phyloP scores from a whole-genome alignment of 768 basidiomycete genomes.

The Mycena indigotica region DNA sequence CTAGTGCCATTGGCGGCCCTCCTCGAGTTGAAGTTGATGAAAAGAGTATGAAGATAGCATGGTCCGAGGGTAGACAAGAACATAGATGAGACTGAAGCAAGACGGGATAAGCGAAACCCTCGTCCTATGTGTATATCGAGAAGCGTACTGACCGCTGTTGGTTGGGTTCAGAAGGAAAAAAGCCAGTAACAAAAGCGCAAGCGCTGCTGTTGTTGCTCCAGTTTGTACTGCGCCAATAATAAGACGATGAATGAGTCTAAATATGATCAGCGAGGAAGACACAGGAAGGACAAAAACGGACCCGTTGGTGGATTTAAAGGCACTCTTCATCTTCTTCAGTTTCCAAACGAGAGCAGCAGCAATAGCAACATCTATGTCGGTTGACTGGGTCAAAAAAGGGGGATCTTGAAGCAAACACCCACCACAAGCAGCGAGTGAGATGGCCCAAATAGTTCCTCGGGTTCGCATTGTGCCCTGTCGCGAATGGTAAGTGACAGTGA shows the following conservation, averaged over 20 bases:
- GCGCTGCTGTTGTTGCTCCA: background rate
- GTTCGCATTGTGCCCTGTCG: background rate
- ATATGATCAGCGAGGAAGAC: too few species aligned
- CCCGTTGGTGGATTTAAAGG: background rate
- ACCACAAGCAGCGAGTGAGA: background rate
- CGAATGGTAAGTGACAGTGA: too few species aligned
- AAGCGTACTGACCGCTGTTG: background rate
- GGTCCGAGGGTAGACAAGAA: background rate
- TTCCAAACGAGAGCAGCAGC: constrained; percentile 6
- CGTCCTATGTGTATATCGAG: too few species aligned
- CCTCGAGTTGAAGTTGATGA: background rate
- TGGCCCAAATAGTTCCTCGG: background rate
- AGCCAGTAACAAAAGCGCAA: background rate
- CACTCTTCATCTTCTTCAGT: background rate
- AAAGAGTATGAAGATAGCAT: background rate
- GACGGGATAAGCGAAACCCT: too few species aligned
- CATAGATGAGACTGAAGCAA: too few species aligned
- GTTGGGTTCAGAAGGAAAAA: background rate
- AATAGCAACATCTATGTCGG: constrained; percentile 6
- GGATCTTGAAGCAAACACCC: too few species aligned
- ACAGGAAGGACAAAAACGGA: background rate
- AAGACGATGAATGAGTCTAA: constrained; percentile 8
- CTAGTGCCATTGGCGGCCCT: background rate
- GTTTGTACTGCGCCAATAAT: constrained; percentile 7
- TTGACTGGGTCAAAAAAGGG: too few species aligned